These are phyloP conservation scores for Atractiella rhizophila DNA, from an alignment of 768 basidiomycete species.

Conservation along the genomic window DNA sequence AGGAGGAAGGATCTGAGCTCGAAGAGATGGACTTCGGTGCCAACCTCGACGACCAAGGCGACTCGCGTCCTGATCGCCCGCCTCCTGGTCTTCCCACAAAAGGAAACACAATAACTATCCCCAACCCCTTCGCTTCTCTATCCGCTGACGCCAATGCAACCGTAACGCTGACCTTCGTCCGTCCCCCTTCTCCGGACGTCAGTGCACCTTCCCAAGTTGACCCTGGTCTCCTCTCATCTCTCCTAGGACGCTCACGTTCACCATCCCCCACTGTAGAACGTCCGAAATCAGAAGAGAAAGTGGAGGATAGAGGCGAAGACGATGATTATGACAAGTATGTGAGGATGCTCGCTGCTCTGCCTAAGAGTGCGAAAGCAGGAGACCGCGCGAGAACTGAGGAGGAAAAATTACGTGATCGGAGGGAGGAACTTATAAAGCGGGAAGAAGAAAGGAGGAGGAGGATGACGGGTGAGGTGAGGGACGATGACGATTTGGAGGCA, in stretches of 20 bases:
- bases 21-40: slow-evolving; percentile 12
- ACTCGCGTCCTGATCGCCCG: slow-evolving; percentile 16
- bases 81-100: too few relatives aligned
- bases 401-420: slow-evolving; percentile 67
- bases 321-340: slow-evolving; percentile 79
- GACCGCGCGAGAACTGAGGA: slow-evolving; percentile 92
- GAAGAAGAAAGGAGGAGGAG: slow-evolving; percentile 51
- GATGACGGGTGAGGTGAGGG: slow-evolving; percentile 55
- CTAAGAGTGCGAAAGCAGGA: slow-evolving; percentile 75
- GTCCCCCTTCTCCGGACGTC: too few relatives aligned
- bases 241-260: background rate
- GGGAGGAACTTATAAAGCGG: slow-evolving; percentile 58
- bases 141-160: too few relatives aligned
- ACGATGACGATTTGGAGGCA: slow-evolving; percentile 32
- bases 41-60: slow-evolving; percentile 8
- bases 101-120: too few relatives aligned
- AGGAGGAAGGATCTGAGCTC: slow-evolving; percentile 9
- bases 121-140: too few relatives aligned
- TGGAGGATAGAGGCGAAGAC: slow-evolving; percentile 16
- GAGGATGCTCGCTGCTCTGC: slow-evolving; percentile 59
- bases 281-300: background rate
- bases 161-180: too few relatives aligned
- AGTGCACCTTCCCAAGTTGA: too few relatives aligned
- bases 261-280: background rate
- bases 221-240: slow-evolving; percentile 3